These are phyloP conservation scores for Nothopassalora personata DNA, from an alignment of 2,329 filamentous ascomycete species.

Conservation along the genomic window DNA sequence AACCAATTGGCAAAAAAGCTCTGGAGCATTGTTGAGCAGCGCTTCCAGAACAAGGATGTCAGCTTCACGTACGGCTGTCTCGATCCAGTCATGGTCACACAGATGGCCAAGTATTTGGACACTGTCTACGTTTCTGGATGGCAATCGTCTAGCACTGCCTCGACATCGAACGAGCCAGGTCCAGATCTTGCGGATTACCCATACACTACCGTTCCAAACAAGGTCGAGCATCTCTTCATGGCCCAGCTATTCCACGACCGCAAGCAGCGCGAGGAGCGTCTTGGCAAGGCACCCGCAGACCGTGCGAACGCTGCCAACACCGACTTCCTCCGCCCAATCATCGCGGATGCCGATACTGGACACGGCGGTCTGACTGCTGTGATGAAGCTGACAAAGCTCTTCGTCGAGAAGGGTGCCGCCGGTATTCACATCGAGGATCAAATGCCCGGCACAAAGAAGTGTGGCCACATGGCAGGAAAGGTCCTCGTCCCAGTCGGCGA, in stretches of 20 bases:
- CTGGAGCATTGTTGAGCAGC: constrained; percentile 79
- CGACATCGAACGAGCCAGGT: constrained; percentile 88
- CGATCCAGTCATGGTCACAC: constrained; percentile 96
- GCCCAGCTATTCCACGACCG: constrained; percentile 99
- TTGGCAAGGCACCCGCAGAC: constrained; percentile 67
- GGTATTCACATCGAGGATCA: constrained; percentile 99
- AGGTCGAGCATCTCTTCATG: constrained; percentile 95
- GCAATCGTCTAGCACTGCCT: constrained; percentile 97
- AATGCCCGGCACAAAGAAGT: constrained; percentile 98
- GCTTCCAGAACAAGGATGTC: constrained; percentile 79
- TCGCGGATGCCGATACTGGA: constrained; percentile 95
- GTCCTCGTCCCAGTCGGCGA: constrained; percentile 94
- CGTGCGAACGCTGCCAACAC: constrained; percentile 70
- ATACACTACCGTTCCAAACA: constrained; percentile 90
- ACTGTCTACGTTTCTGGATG: constrained; percentile 98
- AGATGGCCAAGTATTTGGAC: constrained; percentile 98
- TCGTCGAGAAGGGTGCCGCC: constrained; percentile 91
- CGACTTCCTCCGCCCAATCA: constrained; percentile 92
- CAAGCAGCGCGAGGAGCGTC: constrained; percentile 93
- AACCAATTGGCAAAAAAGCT: constrained; percentile 89
- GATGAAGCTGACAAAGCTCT: constrained; percentile 99
- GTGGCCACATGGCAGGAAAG: constrained; percentile 98
- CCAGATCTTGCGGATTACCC: constrained; percentile 98
- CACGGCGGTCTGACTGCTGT: constrained; percentile 96
- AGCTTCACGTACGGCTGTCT: constrained; percentile 96